Conservation (phyloP, 192 early-diverging fungal genomes). For the Paraglomus occultum region DNA sequence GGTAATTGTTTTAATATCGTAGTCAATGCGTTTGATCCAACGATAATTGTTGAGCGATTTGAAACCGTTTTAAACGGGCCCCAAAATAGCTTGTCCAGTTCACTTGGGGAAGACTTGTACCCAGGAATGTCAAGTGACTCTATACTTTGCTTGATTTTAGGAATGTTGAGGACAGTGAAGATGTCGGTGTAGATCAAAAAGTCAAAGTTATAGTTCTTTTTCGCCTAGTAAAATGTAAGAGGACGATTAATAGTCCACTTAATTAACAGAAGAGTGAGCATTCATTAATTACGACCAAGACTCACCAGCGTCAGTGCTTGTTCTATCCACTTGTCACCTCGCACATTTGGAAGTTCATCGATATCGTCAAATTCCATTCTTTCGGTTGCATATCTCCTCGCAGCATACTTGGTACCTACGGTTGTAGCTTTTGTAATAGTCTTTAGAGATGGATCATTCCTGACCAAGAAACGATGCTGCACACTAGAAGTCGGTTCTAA, state of each 20-base stretch:
- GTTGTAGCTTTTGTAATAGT: slow-evolving; percentile 17
- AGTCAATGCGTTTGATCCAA: no score
- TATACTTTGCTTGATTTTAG: slow-evolving; percentile 31
- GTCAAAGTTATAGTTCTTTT: slow-evolving; percentile 39
- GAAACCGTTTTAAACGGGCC: no score
- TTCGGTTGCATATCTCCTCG: slow-evolving; percentile 44
- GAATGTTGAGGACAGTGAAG: slow-evolving; percentile 36
- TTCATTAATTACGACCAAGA: neutral
- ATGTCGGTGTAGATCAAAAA: slow-evolving; percentile 42
- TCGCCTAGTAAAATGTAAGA: neutral
- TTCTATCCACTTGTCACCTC: slow-evolving; percentile 25
- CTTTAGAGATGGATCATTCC: slow-evolving; percentile 33
- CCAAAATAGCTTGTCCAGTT: no score
- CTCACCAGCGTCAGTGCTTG: slow-evolving; percentile 35
- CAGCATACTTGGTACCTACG: no score
- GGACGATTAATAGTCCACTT: neutral
- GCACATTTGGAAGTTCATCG: slow-evolving; percentile 31
- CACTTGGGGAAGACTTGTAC: no score
- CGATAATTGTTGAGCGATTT: no score
- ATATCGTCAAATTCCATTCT: slow-evolving; percentile 54
- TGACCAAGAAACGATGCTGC: slow-evolving; percentile 48
- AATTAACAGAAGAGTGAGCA: neutral
- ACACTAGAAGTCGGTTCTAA: slow-evolving; percentile 41
- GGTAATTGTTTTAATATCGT: no score
- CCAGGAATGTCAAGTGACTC: slow-evolving; percentile 9